Evolutionary conservation across 441 rosid species (phyloP).

Genomic region (Eruca vesicaria): DNA sequence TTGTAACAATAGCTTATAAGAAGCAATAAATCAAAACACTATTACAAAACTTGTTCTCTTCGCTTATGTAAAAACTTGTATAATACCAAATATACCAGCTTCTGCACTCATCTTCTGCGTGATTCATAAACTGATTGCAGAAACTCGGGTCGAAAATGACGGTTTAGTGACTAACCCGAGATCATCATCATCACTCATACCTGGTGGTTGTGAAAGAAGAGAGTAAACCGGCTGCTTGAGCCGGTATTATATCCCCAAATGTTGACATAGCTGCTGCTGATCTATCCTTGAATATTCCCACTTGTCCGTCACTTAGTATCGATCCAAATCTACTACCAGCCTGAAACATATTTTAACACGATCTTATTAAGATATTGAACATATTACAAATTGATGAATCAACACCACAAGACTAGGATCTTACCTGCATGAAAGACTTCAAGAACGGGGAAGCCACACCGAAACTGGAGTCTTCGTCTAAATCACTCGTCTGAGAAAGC

Average conservation of each 20-base stretch:
- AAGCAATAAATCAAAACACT: constrained; percentile 28
- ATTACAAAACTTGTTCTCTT: constrained; percentile 31
- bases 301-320: constrained; percentile 94
- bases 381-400: not conserved
- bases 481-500: constrained; percentile 55
- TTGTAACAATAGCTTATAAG: constrained; percentile 22
- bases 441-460: constrained; percentile 88
- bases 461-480: constrained; percentile 65
- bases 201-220: constrained; percentile 83
- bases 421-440: constrained; percentile 95
- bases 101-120: constrained; percentile 6
- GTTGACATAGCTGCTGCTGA: constrained; percentile 95
- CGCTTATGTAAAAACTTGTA: constrained; percentile 19
- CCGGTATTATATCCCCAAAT: constrained; percentile 94
- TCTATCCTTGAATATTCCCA: constrained; percentile 94
- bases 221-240: constrained; percentile 93
- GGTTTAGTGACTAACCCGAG: constrained; percentile 2
- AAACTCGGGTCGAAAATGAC: not conserved
- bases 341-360: constrained; percentile 40
- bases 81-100: constrained; percentile 21
- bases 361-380: not conserved
- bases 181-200: constrained; percentile 49
- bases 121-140: constrained; percentile 1
- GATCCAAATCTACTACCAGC: constrained; percentile 98
- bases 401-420: not conserved